Percentiles rank a stretch among this genome's conserved stretches.
phyloP scores from a whole-genome alignment of 176 grass and related monocot species.

The Eremochloa ophiuroides region DNA sequence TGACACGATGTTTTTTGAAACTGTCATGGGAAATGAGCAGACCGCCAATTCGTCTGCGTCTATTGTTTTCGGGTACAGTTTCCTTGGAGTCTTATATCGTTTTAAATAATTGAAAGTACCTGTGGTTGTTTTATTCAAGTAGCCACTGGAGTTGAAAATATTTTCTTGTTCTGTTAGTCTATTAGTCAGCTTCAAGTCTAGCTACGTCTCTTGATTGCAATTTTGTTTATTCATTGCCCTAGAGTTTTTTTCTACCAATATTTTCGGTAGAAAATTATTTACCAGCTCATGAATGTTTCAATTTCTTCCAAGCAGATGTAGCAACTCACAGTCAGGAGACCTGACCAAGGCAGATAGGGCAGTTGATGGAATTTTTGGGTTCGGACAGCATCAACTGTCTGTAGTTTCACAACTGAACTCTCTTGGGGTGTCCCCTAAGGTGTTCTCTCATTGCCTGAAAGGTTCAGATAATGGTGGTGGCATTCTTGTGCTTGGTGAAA shows the following conservation, averaged over 20 bases:
- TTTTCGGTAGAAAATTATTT: not conserved
- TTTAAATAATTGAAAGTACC: constrained; percentile 20
- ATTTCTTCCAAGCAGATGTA: constrained; percentile 64
- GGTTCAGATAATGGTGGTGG: constrained; percentile 89
- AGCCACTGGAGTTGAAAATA: not conserved
- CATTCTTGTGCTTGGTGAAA: constrained; percentile 90
- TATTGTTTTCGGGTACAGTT: constrained; percentile 86
- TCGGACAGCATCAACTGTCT: constrained; percentile 80
- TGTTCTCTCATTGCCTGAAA: constrained; percentile 96
- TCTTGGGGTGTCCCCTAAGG: constrained; percentile 68
- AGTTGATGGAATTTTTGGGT: constrained; percentile 96
- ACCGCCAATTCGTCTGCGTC: constrained; percentile 79
- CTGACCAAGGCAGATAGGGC: constrained; percentile 86
- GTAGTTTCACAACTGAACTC: constrained; percentile 80
- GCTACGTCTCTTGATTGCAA: not conserved
- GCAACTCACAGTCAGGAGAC: constrained; percentile 83
- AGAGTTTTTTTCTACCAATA: constrained; percentile 9
- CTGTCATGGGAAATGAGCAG: constrained; percentile 61
- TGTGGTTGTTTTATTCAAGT: not conserved
- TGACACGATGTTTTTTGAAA: constrained; percentile 75
- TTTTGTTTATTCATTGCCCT: not conserved
- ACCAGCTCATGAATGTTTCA: constrained; percentile 10
- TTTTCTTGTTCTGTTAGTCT: constrained; percentile 8
- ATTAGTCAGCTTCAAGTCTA: not conserved
- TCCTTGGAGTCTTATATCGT: not conserved